These are phyloP conservation scores for Naganishia sp. DNA, from an alignment of 1,284 basidiomycete genomes.

Conservation along the genomic window DNA sequence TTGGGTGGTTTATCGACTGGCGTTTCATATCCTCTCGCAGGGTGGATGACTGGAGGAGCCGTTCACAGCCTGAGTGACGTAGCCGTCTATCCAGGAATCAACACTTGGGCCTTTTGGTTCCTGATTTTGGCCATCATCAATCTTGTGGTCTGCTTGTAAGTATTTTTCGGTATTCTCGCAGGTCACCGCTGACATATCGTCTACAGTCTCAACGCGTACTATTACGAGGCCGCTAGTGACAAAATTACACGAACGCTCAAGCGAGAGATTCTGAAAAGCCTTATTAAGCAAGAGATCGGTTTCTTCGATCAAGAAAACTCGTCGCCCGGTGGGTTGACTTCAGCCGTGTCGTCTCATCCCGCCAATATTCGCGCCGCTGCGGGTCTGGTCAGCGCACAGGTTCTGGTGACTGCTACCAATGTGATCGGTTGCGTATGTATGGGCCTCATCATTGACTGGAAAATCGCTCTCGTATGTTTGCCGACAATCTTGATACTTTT, in stretches of 20 bases:
- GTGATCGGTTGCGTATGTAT: constrained; percentile 51
- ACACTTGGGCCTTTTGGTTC: constrained; percentile 47
- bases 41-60: constrained; percentile 43
- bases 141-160: constrained; percentile 35
- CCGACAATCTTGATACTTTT: constrained; percentile 43
- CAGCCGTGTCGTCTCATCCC: constrained; percentile 49
- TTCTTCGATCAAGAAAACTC: constrained; percentile 49
- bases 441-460: constrained; percentile 50
- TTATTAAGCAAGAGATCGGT: constrained; percentile 43
- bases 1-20: constrained; percentile 40
- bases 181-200: constrained; percentile 44
- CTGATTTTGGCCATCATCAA: constrained; percentile 40
- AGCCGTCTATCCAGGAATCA: constrained; percentile 28
- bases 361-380: constrained; percentile 48
- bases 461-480: constrained; percentile 47
- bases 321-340: constrained; percentile 51
- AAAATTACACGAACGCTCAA: constrained; percentile 28
- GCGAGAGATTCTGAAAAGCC: constrained; percentile 35
- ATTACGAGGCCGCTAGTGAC: background rate
- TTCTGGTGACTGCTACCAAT: constrained; percentile 43
- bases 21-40: constrained; percentile 50
- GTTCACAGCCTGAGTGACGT: constrained; percentile 39
- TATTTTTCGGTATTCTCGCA: constrained; percentile 45
- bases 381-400: constrained; percentile 50
- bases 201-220: constrained; percentile 42